phyloP scores from a whole-genome alignment of 2,329 filamentous ascomycete species.

The Cyanodermella asteris region DNA sequence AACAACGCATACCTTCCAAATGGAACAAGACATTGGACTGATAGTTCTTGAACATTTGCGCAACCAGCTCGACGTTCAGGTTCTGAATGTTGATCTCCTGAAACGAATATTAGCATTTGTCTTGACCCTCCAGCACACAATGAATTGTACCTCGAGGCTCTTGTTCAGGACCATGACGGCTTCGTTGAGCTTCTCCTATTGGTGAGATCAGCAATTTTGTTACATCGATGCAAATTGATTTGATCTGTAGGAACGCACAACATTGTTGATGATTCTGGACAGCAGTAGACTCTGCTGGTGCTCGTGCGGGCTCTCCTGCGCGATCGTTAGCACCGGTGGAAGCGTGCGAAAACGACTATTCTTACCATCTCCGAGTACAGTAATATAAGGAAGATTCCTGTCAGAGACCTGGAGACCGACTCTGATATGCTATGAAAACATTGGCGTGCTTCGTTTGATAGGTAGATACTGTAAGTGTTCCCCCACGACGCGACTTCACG shows the following conservation, averaged over 20 bases:
- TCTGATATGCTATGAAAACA: no score
- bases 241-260: slow-evolving; percentile 38
- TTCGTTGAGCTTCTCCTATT: slow-evolving; percentile 90
- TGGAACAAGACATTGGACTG: slow-evolving; percentile 96
- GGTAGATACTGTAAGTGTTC: no score
- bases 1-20: slow-evolving; percentile 50
- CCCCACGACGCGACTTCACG: no score
- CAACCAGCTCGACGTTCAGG: slow-evolving; percentile 94
- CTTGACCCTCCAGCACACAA: background rate
- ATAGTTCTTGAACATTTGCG: slow-evolving; percentile 99
- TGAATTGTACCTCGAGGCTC: slow-evolving; percentile 46
- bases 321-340: background rate
- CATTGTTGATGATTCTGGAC: slow-evolving; percentile 90
- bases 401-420: slow-evolving; percentile 6
- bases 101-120: slow-evolving; percentile 1
- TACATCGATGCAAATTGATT: slow-evolving; percentile 1
- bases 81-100: slow-evolving; percentile 97
- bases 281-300: slow-evolving; percentile 89
- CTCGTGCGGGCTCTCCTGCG: slow-evolving; percentile 80
- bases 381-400: no score
- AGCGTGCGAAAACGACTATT: slow-evolving; percentile 4
- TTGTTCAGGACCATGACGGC: slow-evolving; percentile 84
- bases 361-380: no score
- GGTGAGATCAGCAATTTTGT: slow-evolving; percentile 5
- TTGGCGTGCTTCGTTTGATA: no score